Evolutionary conservation across 78 protist genomes (phyloP).

Genomic region (Dictyostelium intermedium): DNA sequence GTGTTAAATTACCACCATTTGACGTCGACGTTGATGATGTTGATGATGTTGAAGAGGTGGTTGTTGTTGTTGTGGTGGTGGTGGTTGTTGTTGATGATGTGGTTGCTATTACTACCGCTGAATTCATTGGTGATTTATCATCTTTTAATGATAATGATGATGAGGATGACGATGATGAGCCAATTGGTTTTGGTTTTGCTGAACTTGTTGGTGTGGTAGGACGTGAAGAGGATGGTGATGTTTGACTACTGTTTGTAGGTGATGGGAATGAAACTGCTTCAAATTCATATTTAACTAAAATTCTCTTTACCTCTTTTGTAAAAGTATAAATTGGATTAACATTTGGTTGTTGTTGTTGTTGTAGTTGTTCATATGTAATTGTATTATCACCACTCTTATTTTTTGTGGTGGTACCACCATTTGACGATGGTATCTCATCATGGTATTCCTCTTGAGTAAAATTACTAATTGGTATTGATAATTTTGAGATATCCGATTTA

Average conservation of each 20-base stretch:
- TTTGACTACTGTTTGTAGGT: neutral
- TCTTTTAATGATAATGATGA: neutral
- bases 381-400: neutral
- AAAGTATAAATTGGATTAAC: conserved; percentile 1
- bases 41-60: neutral
- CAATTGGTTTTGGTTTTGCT: conserved; percentile 17
- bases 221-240: conserved; percentile 5
- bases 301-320: neutral
- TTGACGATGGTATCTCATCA: neutral
- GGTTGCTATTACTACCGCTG: neutral
- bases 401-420: neutral
- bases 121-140: conserved; percentile 13
- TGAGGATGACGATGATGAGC: neutral
- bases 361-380: neutral
- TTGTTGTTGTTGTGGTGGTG: neutral
- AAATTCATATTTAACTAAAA: conserved; percentile 59
- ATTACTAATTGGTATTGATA: neutral
- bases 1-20: neutral
- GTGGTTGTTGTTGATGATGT: neutral
- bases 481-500: conserved; percentile 22
- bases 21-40: neutral
- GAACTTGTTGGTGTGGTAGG: conserved; percentile 12
- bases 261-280: conserved; percentile 3
- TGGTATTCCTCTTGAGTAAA: conserved; percentile 27
- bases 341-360: neutral